Conservation (phyloP, 441 rosid species). For the Syzygium syzygioides region DNA sequence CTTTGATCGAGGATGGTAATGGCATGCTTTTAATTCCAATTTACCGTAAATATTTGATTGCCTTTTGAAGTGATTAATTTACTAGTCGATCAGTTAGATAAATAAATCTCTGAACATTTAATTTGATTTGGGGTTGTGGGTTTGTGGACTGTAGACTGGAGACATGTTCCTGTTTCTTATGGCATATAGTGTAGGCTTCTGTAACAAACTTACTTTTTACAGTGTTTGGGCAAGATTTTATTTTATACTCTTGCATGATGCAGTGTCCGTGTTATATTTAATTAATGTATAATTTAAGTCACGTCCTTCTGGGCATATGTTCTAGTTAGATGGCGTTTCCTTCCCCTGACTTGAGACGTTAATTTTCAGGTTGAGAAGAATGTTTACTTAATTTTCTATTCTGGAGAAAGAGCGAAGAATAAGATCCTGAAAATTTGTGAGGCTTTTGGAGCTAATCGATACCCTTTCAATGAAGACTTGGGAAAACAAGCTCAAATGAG, state of each 20-base stretch:
- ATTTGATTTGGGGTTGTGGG: not conserved
- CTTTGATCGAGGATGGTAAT: not conserved
- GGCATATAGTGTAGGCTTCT: not conserved
- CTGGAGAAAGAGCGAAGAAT: slow-evolving; percentile 81
- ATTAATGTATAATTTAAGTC: not conserved
- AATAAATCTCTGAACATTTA: not conserved
- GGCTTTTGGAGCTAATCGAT: slow-evolving; percentile 93
- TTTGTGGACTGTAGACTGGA: not conserved
- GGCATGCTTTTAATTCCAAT: not conserved
- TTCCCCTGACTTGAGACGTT: slow-evolving; percentile 17
- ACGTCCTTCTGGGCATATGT: not conserved
- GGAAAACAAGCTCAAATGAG: slow-evolving; percentile 61
- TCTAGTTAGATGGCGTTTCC: not conserved
- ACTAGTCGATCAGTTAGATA: not conserved
- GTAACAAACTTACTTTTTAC: not conserved
- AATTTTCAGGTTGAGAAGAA: slow-evolving; percentile 80
- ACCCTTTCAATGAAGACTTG: slow-evolving; percentile 73
- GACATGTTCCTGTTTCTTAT: not conserved
- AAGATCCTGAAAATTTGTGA: slow-evolving; percentile 89
- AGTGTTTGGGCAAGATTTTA: not conserved
- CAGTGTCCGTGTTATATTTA: not conserved
- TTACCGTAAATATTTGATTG: not conserved
- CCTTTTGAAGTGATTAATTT: not conserved
- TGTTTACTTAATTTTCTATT: slow-evolving; percentile 70
- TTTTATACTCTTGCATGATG: not conserved